phyloP scores from a whole-genome alignment of 179 eudicot genomes.

The Heliamphora ciliata region DNA sequence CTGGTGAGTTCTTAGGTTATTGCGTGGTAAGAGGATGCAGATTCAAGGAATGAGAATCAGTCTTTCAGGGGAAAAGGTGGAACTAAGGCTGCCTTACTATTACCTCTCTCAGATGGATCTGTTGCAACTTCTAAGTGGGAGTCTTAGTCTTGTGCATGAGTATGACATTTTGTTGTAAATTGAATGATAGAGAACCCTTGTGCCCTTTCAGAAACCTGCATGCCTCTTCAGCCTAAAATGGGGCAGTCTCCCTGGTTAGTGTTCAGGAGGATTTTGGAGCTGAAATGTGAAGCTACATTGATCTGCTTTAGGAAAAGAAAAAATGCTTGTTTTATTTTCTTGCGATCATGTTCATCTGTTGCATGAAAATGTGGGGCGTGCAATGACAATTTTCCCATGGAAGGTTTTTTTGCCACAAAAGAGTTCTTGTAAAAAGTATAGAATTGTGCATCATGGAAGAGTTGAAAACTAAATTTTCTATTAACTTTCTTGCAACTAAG shows the following conservation, averaged over 20 bases:
- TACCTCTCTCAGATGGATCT: no score
- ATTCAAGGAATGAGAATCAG: neutral
- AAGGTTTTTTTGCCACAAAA: no score
- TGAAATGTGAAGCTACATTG: neutral
- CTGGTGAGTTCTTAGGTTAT: neutral
- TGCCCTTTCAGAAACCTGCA: neutral
- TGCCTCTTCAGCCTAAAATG: neutral
- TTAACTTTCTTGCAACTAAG: no score
- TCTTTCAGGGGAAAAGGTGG: neutral
- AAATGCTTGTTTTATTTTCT: no score
- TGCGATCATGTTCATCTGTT: no score
- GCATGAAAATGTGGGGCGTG: no score
- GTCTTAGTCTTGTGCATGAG: neutral
- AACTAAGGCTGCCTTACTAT: neutral
- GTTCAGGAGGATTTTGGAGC: neutral
- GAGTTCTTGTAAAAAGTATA: no score
- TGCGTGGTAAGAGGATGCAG: neutral
- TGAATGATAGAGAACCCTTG: neutral
- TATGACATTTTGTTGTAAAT: neutral
- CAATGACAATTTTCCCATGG: no score
- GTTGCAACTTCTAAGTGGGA: no score
- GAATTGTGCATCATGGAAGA: no score
- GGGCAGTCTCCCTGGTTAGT: neutral
- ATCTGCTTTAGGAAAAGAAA: neutral
- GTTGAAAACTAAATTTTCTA: no score